Evolutionary conservation across 2,329 filamentous ascomycete genomes (phyloP).

Genomic region (Hymenoscyphus salicellus): DNA sequence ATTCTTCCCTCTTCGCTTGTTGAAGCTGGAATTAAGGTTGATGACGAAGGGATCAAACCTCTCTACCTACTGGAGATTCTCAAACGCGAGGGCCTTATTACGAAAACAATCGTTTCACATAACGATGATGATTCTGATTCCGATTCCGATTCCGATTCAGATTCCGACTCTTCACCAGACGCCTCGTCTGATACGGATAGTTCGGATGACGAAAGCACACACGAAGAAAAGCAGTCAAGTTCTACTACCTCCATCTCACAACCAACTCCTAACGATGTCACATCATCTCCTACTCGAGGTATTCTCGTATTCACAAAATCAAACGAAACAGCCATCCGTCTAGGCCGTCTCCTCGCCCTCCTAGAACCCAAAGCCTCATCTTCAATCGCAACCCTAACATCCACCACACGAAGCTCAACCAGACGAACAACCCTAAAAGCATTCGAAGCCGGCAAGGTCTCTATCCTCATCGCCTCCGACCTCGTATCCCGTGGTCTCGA

Average conservation of each 20-base stretch:
- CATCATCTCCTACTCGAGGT: constrained; percentile 27
- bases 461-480: constrained; percentile 84
- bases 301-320: constrained; percentile 87
- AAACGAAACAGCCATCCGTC: constrained; percentile 80
- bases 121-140: constrained; percentile 23
- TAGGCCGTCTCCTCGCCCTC: constrained; percentile 73
- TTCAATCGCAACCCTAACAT: constrained; percentile 69
- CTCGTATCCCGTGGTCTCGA: constrained; percentile 91
- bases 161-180: constrained; percentile 29
- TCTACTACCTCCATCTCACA: background rate
- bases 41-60: constrained; percentile 70
- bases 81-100: constrained; percentile 50
- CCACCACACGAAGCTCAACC: constrained; percentile 69
- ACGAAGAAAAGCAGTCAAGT: constrained; percentile 6
- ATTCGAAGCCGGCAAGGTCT: constrained; percentile 62
- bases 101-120: constrained; percentile 12
- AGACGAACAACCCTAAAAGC: constrained; percentile 64
- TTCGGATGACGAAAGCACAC: background rate
- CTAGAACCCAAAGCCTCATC: constrained; percentile 58
- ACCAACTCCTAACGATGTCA: background rate
- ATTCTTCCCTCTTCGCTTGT: constrained; percentile 61
- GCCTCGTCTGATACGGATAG: constrained; percentile 20
- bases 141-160: constrained; percentile 21
- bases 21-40: constrained; percentile 66
- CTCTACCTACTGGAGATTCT: constrained; percentile 81